These are phyloP conservation scores for Penicillium oxalicum DNA, from an alignment of 2,329 filamentous ascomycete species.

Conservation along the genomic window DNA sequence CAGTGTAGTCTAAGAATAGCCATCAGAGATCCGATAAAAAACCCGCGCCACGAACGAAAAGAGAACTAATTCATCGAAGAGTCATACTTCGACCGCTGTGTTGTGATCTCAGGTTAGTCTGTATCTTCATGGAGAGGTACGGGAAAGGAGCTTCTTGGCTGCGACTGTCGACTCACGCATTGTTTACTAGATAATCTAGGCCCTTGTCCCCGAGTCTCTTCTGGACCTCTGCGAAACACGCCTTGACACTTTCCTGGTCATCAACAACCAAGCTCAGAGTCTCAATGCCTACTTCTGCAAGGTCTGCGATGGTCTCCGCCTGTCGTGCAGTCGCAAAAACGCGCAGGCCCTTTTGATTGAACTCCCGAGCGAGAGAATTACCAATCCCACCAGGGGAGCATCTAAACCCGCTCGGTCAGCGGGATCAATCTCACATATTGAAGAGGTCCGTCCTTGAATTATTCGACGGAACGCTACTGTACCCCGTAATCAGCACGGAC, in stretches of 20 bases:
- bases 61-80: background rate
- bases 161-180: conserved; percentile 39
- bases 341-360: conserved; percentile 47
- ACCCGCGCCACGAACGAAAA: no score
- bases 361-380: conserved; percentile 53
- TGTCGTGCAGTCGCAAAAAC: conserved; percentile 56
- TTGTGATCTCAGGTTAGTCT: background rate
- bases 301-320: conserved; percentile 44
- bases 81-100: conserved; percentile 28
- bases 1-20: conserved; percentile 44
- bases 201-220: conserved; percentile 42
- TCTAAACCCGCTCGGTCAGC: conserved; percentile 12
- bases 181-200: conserved; percentile 55
- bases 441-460: background rate
- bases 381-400: conserved; percentile 52
- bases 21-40: no score
- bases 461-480: conserved; percentile 10
- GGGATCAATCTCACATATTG: background rate
- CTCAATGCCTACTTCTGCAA: conserved; percentile 48
- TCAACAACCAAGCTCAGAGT: conserved; percentile 52
- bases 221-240: conserved; percentile 44
- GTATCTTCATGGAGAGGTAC: background rate
- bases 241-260: conserved; percentile 43
- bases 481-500: conserved; percentile 41
- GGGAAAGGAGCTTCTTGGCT: background rate